Conservation (phyloP, 768 basidiomycete genomes). For the Boletus sp. region DNA sequence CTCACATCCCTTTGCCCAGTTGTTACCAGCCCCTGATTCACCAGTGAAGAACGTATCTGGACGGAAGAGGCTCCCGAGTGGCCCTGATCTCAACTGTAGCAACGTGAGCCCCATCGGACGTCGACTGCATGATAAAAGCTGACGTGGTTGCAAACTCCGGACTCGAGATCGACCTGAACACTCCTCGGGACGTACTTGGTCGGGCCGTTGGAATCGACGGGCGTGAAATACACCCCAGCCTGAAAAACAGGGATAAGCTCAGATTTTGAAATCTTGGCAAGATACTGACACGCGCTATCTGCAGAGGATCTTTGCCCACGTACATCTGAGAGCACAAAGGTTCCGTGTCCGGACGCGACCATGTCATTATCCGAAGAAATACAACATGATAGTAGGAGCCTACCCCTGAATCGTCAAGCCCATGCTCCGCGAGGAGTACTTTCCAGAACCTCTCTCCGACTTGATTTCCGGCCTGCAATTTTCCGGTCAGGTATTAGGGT, state of each 20-base stretch:
- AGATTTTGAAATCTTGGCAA: neutral
- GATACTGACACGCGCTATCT: slow-evolving; percentile 66
- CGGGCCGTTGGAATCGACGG: slow-evolving; percentile 50
- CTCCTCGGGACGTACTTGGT: slow-evolving; percentile 88
- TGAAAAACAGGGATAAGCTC: slow-evolving; percentile 25
- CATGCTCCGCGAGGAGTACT: slow-evolving; percentile 84
- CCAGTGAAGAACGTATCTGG: slow-evolving; percentile 83
- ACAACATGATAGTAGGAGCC: slow-evolving; percentile 9
- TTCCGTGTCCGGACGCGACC: slow-evolving; percentile 7
- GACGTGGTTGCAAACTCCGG: slow-evolving; percentile 79
- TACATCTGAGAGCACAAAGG: slow-evolving; percentile 48
- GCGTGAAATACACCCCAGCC: slow-evolving; percentile 83
- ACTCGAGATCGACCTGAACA: slow-evolving; percentile 87
- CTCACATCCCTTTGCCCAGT: slow-evolving; percentile 95
- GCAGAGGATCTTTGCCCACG: slow-evolving; percentile 68
- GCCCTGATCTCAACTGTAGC: slow-evolving; percentile 61
- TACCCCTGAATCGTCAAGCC: slow-evolving; percentile 71
- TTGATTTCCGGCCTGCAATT: slow-evolving; percentile 63
- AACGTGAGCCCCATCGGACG: slow-evolving; percentile 2
- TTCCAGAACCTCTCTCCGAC: slow-evolving; percentile 89
- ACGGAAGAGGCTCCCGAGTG: slow-evolving; percentile 73
- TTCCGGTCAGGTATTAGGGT: slow-evolving; percentile 22
- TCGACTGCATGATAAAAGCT: slow-evolving; percentile 24
- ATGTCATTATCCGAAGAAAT: slow-evolving; percentile 16
- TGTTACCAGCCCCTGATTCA: slow-evolving; percentile 75